Evolutionary conservation across 108 stramenopile genomes (phyloP).

Genomic region (Fragilaria crotonensis): DNA sequence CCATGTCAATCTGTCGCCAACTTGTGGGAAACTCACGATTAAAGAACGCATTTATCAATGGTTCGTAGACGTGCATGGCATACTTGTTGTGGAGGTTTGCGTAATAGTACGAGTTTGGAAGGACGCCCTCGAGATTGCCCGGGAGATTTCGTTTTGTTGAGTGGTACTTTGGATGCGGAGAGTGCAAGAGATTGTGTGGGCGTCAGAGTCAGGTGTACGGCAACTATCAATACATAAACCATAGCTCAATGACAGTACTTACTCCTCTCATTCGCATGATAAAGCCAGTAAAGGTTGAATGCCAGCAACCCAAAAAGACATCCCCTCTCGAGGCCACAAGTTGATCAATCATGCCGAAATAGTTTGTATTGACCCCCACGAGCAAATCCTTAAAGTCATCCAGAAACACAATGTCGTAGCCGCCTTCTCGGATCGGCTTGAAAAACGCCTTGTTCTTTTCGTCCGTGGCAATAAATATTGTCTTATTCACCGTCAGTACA

Average conservation of each 20-base stretch:
- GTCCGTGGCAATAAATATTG: constrained; percentile 54
- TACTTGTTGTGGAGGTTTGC: constrained; percentile 34
- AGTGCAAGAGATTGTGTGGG: not conserved
- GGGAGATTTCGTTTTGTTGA: constrained; percentile 37
- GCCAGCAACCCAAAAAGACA: constrained; percentile 77
- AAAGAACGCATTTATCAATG: constrained; percentile 43
- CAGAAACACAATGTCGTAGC: constrained; percentile 30
- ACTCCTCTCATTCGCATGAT: constrained; percentile 59
- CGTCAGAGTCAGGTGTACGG: not conserved
- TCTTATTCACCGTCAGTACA: constrained; percentile 21
- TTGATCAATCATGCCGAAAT: constrained; percentile 84
- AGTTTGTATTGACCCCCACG: constrained; percentile 40
- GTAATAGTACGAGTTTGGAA: constrained; percentile 51
- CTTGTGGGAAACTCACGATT: constrained; percentile 62
- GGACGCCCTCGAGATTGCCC: constrained; percentile 37
- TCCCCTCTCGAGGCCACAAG: constrained; percentile 61
- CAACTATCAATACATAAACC: not conserved
- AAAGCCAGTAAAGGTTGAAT: constrained; percentile 66
- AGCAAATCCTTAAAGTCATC: constrained; percentile 51
- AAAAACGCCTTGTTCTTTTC: constrained; percentile 43
- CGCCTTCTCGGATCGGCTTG: constrained; percentile 11
- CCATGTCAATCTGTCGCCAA: constrained; percentile 66
- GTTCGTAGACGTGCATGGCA: constrained; percentile 45
- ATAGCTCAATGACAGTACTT: not conserved
- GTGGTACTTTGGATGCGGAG: constrained; percentile 22